Evolutionary conservation across 257 asterid genomes (phyloP).

Genomic region (Linaria vulgaris): DNA sequence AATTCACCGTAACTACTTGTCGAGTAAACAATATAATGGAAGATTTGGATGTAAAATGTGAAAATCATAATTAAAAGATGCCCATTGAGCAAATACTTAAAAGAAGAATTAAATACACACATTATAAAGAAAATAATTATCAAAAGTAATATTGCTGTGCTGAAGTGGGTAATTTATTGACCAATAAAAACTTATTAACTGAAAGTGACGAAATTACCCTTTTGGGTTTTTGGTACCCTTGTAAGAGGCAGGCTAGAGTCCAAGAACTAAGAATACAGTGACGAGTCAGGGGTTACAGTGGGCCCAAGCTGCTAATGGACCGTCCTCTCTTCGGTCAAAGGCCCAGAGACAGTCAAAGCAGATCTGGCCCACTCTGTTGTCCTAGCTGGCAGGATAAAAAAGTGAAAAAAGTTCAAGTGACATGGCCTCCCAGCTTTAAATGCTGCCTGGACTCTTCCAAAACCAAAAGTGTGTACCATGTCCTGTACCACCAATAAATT

Average conservation of each 20-base stretch:
- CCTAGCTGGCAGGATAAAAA: slow-evolving; percentile 44
- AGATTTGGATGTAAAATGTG: too few relatives aligned
- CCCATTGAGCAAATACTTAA: too few relatives aligned
- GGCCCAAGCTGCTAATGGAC: slow-evolving; percentile 27
- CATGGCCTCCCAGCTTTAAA: slow-evolving; percentile 38
- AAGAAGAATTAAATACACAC: too few relatives aligned
- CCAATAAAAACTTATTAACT: neutral
- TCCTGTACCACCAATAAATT: too few relatives aligned
- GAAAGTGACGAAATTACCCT: slow-evolving; percentile 17
- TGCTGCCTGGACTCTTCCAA: slow-evolving; percentile 26
- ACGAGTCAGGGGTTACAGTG: slow-evolving; percentile 37
- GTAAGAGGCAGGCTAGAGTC: slow-evolving; percentile 52
- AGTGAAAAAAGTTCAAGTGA: slow-evolving; percentile 25
- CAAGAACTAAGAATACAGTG: slow-evolving; percentile 51
- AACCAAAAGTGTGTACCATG: too few relatives aligned
- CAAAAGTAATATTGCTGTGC: neutral
- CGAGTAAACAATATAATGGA: too few relatives aligned
- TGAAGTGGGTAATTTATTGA: slow-evolving; percentile 2
- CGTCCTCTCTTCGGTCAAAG: slow-evolving; percentile 51
- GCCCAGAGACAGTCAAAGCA: slow-evolving; percentile 42
- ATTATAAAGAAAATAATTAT: too few relatives aligned
- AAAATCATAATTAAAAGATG: too few relatives aligned
- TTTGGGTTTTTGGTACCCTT: slow-evolving; percentile 8
- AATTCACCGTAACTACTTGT: too few relatives aligned
- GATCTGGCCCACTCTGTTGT: slow-evolving; percentile 40